Percentiles rank a stretch among this genome's conserved stretches.
phyloP scores from a whole-genome alignment of 148 eudicot species.

The Bassia scoparia region DNA sequence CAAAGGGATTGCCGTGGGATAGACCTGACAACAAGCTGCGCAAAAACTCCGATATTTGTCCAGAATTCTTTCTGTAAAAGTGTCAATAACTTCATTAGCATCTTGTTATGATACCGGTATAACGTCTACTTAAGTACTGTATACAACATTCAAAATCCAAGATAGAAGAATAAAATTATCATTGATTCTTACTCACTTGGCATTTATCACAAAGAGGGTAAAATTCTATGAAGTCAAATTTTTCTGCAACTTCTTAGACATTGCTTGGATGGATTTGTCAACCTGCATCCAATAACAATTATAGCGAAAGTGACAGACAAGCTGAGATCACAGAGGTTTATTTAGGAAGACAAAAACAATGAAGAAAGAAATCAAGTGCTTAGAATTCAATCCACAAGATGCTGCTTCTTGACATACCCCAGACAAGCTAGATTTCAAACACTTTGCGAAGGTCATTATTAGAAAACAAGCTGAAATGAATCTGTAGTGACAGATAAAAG shows the following conservation, averaged over 20 bases:
- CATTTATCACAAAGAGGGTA: slow-evolving; percentile 93
- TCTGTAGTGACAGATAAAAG: slow-evolving; percentile 42
- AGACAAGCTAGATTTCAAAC: slow-evolving; percentile 77
- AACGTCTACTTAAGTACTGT: neutral
- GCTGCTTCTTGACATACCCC: slow-evolving; percentile 58
- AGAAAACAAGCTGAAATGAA: slow-evolving; percentile 79
- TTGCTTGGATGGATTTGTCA: slow-evolving; percentile 71
- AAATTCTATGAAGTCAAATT: slow-evolving; percentile 78
- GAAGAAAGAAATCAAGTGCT: neutral
- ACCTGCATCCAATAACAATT: slow-evolving; percentile 39
- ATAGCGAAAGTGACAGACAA: neutral
- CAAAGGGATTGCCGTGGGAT: slow-evolving; percentile 69
- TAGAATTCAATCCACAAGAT: neutral
- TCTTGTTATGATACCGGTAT: neutral
- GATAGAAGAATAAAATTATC: too few species aligned
- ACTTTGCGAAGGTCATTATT: slow-evolving; percentile 85
- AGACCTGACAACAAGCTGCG: slow-evolving; percentile 75
- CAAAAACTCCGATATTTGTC: slow-evolving; percentile 93
- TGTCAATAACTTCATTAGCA: slow-evolving; percentile 12
- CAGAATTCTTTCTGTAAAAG: slow-evolving; percentile 79
- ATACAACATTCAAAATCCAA: too few species aligned
- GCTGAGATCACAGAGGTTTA: neutral
- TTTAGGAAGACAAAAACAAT: neutral
- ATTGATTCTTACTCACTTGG: slow-evolving; percentile 49
- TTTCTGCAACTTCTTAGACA: slow-evolving; percentile 88